These are phyloP conservation scores for Linderina pennispora DNA, from an alignment of 192 early-diverging fungal species.

Conservation along the genomic window DNA sequence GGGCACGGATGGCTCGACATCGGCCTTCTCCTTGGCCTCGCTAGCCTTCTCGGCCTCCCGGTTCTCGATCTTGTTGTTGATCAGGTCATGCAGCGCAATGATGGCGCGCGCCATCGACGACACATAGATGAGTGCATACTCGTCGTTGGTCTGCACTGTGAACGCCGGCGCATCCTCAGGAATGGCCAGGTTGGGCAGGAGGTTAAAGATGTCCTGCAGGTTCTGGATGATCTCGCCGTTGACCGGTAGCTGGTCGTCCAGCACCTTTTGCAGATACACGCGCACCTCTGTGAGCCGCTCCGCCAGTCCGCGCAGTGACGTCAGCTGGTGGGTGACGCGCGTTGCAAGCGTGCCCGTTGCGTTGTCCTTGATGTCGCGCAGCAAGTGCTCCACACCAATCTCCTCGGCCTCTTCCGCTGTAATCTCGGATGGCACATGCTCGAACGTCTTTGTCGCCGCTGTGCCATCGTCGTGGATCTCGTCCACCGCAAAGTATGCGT, in stretches of 20 bases:
- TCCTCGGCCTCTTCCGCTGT: constrained; percentile 99
- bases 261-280: constrained; percentile 83
- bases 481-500: constrained; percentile 96
- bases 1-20: neutral
- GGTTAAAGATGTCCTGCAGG: constrained; percentile 97
- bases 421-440: constrained; percentile 91
- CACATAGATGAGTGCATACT: constrained; percentile 91
- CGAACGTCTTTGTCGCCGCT: constrained; percentile 93
- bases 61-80: constrained; percentile 97
- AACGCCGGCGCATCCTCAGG: constrained; percentile 77
- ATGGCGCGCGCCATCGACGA: constrained; percentile 87
- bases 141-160: constrained; percentile 92
- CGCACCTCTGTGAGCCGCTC: constrained; percentile 81
- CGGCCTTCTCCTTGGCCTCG: constrained; percentile 25
- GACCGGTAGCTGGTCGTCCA: constrained; percentile 77
- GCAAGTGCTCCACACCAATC: constrained; percentile 97
- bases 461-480: constrained; percentile 99
- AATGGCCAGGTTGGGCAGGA: constrained; percentile 86
- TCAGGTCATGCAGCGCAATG: constrained; percentile 94
- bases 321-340: constrained; percentile 87
- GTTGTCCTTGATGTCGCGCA: constrained; percentile 98
- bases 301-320: constrained; percentile 86
- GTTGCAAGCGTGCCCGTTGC: constrained; percentile 91
- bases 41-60: constrained; percentile 37
- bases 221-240: constrained; percentile 98